These are phyloP conservation scores for Lycium ferocissimum DNA, from an alignment of 257 asterid genomes.

Conservation along the genomic window DNA sequence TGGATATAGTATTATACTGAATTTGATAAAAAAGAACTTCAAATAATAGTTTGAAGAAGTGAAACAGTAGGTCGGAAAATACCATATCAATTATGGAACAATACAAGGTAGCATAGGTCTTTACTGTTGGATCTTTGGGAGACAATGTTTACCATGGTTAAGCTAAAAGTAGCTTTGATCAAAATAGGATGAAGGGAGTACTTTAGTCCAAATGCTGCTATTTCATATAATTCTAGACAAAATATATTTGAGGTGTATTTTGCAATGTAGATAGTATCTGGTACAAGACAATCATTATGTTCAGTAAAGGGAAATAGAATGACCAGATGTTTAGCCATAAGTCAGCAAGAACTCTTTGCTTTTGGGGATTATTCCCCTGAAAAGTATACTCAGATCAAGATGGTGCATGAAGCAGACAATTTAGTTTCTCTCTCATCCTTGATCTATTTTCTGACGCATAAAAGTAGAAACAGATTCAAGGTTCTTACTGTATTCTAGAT, in stretches of 20 bases:
- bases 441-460: background rate
- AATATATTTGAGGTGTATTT: background rate
- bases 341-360: constrained; percentile 2
- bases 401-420: background rate
- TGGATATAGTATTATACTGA: background rate
- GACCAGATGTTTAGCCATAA: background rate
- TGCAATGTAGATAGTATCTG: background rate
- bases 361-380: background rate
- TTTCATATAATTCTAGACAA: background rate
- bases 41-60: background rate
- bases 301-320: background rate
- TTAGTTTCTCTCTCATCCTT: background rate
- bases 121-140: background rate
- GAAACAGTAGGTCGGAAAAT: background rate
- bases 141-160: background rate
- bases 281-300: background rate
- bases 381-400: background rate
- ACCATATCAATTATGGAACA: background rate
- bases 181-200: background rate
- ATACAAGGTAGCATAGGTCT: background rate
- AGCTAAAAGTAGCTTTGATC: background rate
- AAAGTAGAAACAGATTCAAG: background rate
- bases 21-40: background rate
- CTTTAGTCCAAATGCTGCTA: background rate
- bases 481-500: background rate